These are phyloP conservation scores for Ambrosia hybrid DNA, from an alignment of 140 eudicot species.

Conservation along the genomic window DNA sequence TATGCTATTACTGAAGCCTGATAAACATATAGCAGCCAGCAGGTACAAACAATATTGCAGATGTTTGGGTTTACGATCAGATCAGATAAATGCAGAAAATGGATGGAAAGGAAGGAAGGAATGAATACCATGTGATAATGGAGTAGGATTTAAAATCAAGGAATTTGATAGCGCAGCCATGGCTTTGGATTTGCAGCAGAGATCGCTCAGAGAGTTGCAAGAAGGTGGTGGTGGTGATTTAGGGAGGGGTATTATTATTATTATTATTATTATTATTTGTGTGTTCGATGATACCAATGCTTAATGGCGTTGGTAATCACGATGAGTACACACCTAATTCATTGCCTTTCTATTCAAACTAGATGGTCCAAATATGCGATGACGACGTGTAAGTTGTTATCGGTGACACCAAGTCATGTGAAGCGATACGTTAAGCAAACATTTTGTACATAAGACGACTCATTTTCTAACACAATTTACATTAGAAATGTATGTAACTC, in stretches of 20 bases:
- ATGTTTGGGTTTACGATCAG: slow-evolving; percentile 10
- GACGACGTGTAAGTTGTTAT: no score
- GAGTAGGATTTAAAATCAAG: slow-evolving; percentile 10
- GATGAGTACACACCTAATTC: background rate
- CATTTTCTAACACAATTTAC: no score
- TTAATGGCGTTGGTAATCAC: slow-evolving; percentile 26
- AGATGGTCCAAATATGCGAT: no score
- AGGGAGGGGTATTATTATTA: no score
- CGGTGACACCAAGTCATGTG: no score
- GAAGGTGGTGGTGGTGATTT: background rate
- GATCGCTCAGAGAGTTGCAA: background rate
- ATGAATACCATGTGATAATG: slow-evolving; percentile 24
- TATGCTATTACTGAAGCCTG: no score
- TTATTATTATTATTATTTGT: background rate
- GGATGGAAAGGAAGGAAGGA: no score
- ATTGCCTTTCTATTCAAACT: no score
- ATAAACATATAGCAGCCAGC: no score
- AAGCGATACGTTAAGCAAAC: no score
- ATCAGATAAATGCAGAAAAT: background rate
- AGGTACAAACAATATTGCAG: slow-evolving; percentile 5
- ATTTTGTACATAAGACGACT: no score
- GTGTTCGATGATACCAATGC: slow-evolving; percentile 34
- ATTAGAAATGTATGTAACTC: no score
- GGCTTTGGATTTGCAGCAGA: slow-evolving; percentile 9
- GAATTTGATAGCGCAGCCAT: slow-evolving; percentile 33